Conservation (phyloP, 805 yeast species). For the Blastobotrys attinorum region DNA sequence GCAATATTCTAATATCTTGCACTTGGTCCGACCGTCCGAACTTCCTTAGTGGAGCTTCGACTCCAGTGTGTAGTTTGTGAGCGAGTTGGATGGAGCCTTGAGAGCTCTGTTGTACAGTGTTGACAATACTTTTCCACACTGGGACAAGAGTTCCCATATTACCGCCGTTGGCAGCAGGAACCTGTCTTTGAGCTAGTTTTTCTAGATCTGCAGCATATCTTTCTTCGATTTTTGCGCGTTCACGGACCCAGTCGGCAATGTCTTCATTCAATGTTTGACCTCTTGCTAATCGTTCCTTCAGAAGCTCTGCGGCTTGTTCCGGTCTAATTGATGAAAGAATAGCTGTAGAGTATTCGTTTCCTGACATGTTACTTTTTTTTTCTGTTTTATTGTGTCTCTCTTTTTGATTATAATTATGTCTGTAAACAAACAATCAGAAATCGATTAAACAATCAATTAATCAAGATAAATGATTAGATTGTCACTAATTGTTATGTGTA, state of each 20-base stretch:
- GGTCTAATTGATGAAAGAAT: constrained; percentile 43
- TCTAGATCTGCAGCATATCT: constrained; percentile 43
- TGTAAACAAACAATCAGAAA: no score
- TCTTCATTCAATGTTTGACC: constrained; percentile 51
- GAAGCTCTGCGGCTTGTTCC: constrained; percentile 49
- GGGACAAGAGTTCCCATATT: constrained; percentile 23
- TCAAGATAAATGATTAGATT: no score
- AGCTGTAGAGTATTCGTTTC: constrained; percentile 30
- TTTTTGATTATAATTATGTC: no score
- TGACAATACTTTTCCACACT: constrained; percentile 22
- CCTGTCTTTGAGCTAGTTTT: constrained; percentile 24
- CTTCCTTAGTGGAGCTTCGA: constrained; percentile 31
- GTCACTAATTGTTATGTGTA: no score
- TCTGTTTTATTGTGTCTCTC: neutral
- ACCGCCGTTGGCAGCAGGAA: constrained; percentile 11
- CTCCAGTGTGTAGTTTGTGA: constrained; percentile 31
- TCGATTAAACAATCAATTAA: no score
- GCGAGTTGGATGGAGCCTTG: constrained; percentile 26
- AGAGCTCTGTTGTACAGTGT: constrained; percentile 25
- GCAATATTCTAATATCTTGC: constrained; percentile 44
- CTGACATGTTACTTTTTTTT: neutral
- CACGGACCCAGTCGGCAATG: constrained; percentile 53
- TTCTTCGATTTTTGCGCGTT: constrained; percentile 41
- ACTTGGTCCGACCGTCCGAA: constrained; percentile 39
- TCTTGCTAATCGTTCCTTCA: constrained; percentile 48